A percentile compares a stretch with the other conserved stretches of the same genome.
phyloP scores from a whole-genome alignment of 1,284 basidiomycete genomes.

The Trametes pubescens region DNA sequence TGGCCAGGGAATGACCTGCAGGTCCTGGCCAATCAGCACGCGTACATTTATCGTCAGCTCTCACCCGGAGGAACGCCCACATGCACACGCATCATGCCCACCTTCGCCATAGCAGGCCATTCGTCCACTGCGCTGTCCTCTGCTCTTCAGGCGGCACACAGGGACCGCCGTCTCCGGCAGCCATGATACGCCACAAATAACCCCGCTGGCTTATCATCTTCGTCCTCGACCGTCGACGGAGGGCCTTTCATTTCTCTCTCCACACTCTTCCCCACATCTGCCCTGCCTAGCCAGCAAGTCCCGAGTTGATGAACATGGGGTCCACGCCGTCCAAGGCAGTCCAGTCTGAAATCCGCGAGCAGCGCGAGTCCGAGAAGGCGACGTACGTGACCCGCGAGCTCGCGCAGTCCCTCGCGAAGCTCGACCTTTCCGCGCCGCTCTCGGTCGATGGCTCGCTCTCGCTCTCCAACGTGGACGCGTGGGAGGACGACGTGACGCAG shows the following conservation, averaged over 20 bases:
- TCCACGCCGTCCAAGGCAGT: constrained; percentile 55
- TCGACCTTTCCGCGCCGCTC: constrained; percentile 36
- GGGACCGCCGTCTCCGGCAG: neutral
- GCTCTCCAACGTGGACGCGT: constrained; percentile 62
- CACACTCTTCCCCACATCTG: neutral
- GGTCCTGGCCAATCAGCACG: neutral
- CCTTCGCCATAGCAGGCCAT: constrained; percentile 6
- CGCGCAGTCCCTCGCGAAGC: constrained; percentile 30
- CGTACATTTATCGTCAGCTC: neutral
- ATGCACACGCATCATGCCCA: neutral
- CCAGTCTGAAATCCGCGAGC: constrained; percentile 38
- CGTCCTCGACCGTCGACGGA: neutral
- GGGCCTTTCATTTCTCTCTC: neutral
- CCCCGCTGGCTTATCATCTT: neutral
- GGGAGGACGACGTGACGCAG: constrained; percentile 67
- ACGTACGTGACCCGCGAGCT: constrained; percentile 30
- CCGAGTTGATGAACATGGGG: constrained; percentile 52
- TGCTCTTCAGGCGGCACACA: neutral
- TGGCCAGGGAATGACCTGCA: neutral
- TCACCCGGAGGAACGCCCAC: neutral
- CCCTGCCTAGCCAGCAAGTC: neutral
- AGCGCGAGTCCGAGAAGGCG: constrained; percentile 45
- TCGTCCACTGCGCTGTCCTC: neutral
- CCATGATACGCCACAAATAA: constrained; percentile 16
- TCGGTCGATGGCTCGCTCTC: constrained; percentile 66